Evolutionary conservation across 768 basidiomycete genomes (phyloP).

Genomic region (Termitomyces sp.): DNA sequence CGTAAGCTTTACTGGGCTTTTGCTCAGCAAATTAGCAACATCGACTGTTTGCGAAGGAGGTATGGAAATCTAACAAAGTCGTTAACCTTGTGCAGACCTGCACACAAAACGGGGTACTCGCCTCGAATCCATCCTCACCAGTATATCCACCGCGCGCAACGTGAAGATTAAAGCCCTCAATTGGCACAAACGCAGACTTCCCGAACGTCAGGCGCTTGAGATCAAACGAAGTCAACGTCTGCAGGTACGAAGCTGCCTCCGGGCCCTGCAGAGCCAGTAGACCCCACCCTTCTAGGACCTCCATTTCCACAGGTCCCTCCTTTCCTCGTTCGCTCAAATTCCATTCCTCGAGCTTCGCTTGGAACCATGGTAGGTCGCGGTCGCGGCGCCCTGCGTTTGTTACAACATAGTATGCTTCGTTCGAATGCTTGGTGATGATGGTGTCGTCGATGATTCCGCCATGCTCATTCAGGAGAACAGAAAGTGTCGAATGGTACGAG

Average conservation of each 20-base stretch:
- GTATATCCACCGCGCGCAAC: slow-evolving; percentile 96
- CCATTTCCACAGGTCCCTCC: slow-evolving; percentile 67
- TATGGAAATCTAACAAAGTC: slow-evolving; percentile 66
- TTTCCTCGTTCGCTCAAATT: slow-evolving; percentile 51
- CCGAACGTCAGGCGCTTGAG: slow-evolving; percentile 77
- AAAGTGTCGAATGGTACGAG: slow-evolving; percentile 78
- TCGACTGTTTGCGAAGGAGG: slow-evolving; percentile 72
- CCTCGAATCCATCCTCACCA: slow-evolving; percentile 98
- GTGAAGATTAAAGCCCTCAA: slow-evolving; percentile 77
- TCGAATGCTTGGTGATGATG: slow-evolving; percentile 80
- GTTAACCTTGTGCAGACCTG: neutral
- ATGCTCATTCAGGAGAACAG: slow-evolving; percentile 78
- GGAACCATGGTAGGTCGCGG: slow-evolving; percentile 78
- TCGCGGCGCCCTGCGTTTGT: slow-evolving; percentile 90
- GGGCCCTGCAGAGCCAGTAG: slow-evolving; percentile 93
- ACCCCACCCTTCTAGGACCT: slow-evolving; percentile 81
- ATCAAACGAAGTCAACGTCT: slow-evolving; percentile 70
- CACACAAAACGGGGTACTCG: slow-evolving; percentile 14
- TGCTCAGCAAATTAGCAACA: slow-evolving; percentile 60
- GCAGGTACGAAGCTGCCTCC: slow-evolving; percentile 73
- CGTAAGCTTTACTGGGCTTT: slow-evolving; percentile 69
- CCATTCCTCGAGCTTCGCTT: slow-evolving; percentile 66
- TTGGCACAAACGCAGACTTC: slow-evolving; percentile 70
- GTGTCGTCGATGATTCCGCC: slow-evolving; percentile 98
- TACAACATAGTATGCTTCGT: slow-evolving; percentile 85